Percentiles rank a stretch among this genome's conserved stretches.
phyloP scores from a whole-genome alignment of 1,284 basidiomycete genomes.

The Ustilago trichophora region DNA sequence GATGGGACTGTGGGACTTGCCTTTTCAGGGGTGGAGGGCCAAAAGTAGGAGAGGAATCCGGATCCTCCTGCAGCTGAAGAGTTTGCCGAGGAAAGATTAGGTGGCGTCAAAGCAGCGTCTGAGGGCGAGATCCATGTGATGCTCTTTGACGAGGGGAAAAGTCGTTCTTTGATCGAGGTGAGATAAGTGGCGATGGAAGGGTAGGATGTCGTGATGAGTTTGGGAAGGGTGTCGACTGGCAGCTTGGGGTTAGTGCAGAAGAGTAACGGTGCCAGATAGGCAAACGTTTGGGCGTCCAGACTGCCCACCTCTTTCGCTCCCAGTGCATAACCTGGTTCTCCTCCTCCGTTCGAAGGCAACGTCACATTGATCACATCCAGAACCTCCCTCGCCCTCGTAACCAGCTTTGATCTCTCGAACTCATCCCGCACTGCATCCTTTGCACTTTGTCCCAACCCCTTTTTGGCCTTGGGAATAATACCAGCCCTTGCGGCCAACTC shows the following conservation, averaged over 20 bases:
- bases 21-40: conserved; percentile 32
- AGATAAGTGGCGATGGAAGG: conserved; percentile 26
- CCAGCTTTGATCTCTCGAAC: conserved; percentile 39
- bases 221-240: conserved; percentile 30
- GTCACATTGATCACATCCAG: conserved; percentile 29
- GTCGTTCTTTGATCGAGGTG: conserved; percentile 7
- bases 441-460: conserved; percentile 25
- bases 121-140: conserved; percentile 9
- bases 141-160: conserved; percentile 13
- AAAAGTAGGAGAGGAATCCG: conserved; percentile 15
- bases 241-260: conserved; percentile 17
- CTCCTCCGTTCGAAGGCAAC: background rate
- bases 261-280: conserved; percentile 48
- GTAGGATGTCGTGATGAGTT: conserved; percentile 27
- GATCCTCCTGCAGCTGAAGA: background rate
- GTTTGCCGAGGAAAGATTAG: background rate
- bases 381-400: conserved; percentile 20
- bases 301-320: conserved; percentile 10
- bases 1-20: conserved; percentile 36
- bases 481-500: conserved; percentile 41
- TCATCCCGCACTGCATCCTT: conserved; percentile 33
- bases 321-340: background rate
- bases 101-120: conserved; percentile 6
- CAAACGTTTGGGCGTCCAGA: conserved; percentile 47
- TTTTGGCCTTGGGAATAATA: conserved; percentile 27